Conservation (phyloP, 768 basidiomycete genomes). For the Krasilnikovozyma curviuscula region DNA sequence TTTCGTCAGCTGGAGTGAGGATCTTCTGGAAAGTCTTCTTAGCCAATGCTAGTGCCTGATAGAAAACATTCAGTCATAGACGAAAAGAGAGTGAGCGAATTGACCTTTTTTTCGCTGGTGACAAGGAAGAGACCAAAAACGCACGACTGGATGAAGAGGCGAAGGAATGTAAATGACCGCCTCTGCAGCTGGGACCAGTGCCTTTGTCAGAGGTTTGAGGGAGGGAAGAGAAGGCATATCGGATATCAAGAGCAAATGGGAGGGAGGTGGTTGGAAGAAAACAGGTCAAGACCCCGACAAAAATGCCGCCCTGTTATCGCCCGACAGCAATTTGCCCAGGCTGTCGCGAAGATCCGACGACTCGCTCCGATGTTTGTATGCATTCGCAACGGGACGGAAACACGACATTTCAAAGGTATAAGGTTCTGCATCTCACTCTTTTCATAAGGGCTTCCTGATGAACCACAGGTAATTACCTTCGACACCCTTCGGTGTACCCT, state of each 20-base stretch:
- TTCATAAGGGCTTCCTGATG: slow-evolving; percentile 23
- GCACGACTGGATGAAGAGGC: background rate
- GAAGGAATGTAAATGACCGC: background rate
- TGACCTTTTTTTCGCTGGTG: background rate
- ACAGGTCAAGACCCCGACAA: no score
- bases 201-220: no score
- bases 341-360: no score
- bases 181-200: background rate
- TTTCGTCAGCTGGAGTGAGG: background rate
- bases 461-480: slow-evolving; percentile 26
- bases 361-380: no score
- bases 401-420: no score
- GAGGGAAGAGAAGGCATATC: no score
- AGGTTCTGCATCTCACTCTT: no score
- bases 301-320: no score
- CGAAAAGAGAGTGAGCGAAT: background rate
- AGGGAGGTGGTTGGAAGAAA: no score
- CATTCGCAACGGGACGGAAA: no score
- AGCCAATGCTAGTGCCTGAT: background rate
- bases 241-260: no score
- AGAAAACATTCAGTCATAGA: background rate
- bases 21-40: background rate
- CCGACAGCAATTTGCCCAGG: no score
- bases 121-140: background rate
- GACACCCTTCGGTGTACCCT: slow-evolving; percentile 15